Conservation (phyloP, 768 basidiomycete genomes). For the Tulasnella sp. region DNA sequence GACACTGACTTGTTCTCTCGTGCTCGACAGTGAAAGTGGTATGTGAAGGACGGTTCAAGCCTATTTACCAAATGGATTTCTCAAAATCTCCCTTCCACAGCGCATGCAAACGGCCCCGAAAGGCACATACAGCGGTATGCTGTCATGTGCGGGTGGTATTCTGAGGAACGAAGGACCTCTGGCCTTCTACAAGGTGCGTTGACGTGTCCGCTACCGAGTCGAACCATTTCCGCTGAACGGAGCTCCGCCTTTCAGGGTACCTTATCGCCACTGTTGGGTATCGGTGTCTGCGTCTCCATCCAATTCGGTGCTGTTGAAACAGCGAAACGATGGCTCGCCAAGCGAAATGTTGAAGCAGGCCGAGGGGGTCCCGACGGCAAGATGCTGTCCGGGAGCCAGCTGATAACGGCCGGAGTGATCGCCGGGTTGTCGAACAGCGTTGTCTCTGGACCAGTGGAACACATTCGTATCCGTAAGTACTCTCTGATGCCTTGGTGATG, state of each 20-base stretch:
- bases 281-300: slow-evolving; percentile 92
- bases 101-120: slow-evolving; percentile 91
- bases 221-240: not conserved
- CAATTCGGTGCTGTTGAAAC: slow-evolving; percentile 90
- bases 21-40: slow-evolving; percentile 28
- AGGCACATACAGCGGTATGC: slow-evolving; percentile 83
- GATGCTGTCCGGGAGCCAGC: slow-evolving; percentile 56
- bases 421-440: slow-evolving; percentile 89
- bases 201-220: not conserved
- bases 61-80: not conserved
- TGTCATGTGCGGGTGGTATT: slow-evolving; percentile 86
- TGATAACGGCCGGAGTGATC: slow-evolving; percentile 70
- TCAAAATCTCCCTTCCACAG: slow-evolving; percentile 39
- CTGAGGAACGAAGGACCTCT: slow-evolving; percentile 86
- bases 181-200: slow-evolving; percentile 86
- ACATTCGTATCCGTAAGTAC: slow-evolving; percentile 86
- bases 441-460: slow-evolving; percentile 94
- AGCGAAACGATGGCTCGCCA: slow-evolving; percentile 72
- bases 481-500: not conserved
- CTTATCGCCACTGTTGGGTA: slow-evolving; percentile 81
- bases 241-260: slow-evolving; percentile 58
- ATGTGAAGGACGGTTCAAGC: not conserved
- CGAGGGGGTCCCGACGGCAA: slow-evolving; percentile 63
- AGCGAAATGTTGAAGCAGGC: slow-evolving; percentile 55
- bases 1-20: not conserved